Conservation (phyloP, 495 filamentous ascomycete species). For the Penicillium paradoxum region DNA sequence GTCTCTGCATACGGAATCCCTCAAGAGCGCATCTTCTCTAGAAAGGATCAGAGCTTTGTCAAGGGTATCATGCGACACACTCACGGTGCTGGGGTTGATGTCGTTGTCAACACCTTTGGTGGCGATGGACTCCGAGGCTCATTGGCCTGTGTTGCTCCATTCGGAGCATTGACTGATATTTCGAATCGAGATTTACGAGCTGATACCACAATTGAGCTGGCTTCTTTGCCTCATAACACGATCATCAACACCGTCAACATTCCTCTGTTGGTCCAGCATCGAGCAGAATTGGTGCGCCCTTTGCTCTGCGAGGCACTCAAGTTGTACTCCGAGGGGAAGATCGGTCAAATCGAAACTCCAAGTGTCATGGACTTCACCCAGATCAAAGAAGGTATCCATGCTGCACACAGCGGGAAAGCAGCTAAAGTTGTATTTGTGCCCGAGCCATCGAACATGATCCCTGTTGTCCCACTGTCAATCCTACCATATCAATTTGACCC, state of each 20-base stretch:
- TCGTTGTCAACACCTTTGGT: slow-evolving; percentile 47
- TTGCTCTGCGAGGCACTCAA: slow-evolving; percentile 4
- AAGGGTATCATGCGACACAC: slow-evolving; percentile 46
- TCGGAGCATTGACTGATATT: slow-evolving; percentile 45
- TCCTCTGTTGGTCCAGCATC: slow-evolving; percentile 11
- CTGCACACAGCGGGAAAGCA: neutral
- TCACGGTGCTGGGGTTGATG: slow-evolving; percentile 48
- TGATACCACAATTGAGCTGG: slow-evolving; percentile 19
- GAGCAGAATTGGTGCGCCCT: slow-evolving; percentile 1
- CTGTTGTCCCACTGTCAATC: slow-evolving; percentile 8
- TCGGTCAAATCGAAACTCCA: neutral
- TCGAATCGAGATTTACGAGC: slow-evolving; percentile 32
- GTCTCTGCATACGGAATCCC: slow-evolving; percentile 33
- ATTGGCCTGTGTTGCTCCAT: slow-evolving; percentile 46
- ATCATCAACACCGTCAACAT: slow-evolving; percentile 27
- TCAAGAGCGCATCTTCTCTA: slow-evolving; percentile 44
- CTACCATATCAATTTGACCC: slow-evolving; percentile 18
- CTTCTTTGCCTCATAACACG: slow-evolving; percentile 14
- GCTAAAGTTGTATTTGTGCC: slow-evolving; percentile 14
- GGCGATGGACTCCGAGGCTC: slow-evolving; percentile 40
- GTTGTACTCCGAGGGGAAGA: slow-evolving; percentile 6
- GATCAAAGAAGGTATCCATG: slow-evolving; percentile 7
- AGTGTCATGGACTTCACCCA: slow-evolving; percentile 8
- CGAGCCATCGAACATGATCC: slow-evolving; percentile 7
- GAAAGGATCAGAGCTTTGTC: slow-evolving; percentile 41